Evolutionary conservation across 2,329 filamentous ascomycete species (phyloP).

Genomic region (Plectosphaerella cucumerina): DNA sequence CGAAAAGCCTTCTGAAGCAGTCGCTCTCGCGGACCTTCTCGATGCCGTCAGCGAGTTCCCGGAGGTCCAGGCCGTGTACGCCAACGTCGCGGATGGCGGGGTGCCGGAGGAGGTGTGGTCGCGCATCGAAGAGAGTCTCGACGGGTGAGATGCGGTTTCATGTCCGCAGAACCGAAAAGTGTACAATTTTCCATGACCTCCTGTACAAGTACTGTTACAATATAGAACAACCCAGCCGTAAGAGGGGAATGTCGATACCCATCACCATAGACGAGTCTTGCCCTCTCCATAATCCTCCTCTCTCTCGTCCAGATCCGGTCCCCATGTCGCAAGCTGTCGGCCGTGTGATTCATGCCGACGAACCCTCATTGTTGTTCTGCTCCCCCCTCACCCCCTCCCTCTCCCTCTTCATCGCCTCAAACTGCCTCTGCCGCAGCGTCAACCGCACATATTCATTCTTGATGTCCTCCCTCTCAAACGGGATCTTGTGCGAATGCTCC

Average conservation of each 20-base stretch:
- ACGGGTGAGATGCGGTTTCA: too few species aligned
- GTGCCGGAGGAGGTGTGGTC: slow-evolving; percentile 52
- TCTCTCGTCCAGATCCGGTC: too few species aligned
- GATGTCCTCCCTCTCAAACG: slow-evolving; percentile 77
- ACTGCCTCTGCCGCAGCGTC: slow-evolving; percentile 62
- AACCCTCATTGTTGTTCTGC: slow-evolving; percentile 1
- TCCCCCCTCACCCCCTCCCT: slow-evolving; percentile 26
- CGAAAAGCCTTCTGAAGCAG: slow-evolving; percentile 50
- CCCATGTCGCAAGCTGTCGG: too few species aligned
- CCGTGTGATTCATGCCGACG: too few species aligned
- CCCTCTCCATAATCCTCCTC: too few species aligned
- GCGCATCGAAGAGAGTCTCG: slow-evolving; percentile 45
- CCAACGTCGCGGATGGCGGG: slow-evolving; percentile 57
- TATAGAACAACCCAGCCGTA: background rate
- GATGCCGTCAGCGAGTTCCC: slow-evolving; percentile 60
- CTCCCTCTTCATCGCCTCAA: slow-evolving; percentile 62
- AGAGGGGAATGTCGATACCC: background rate
- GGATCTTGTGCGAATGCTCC: slow-evolving; percentile 71
- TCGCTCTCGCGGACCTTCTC: slow-evolving; percentile 56
- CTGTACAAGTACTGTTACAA: slow-evolving; percentile 1
- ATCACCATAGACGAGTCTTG: too few species aligned
- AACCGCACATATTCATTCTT: slow-evolving; percentile 73
- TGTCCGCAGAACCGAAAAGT: background rate
- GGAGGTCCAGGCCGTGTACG: slow-evolving; percentile 75
- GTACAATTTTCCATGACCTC: background rate